Percentiles rank a stretch among this genome's conserved stretches.
These are phyloP conservation scores for Dryas octopetala DNA, from an alignment of 306 rosid genomes.

Conservation along the genomic window DNA sequence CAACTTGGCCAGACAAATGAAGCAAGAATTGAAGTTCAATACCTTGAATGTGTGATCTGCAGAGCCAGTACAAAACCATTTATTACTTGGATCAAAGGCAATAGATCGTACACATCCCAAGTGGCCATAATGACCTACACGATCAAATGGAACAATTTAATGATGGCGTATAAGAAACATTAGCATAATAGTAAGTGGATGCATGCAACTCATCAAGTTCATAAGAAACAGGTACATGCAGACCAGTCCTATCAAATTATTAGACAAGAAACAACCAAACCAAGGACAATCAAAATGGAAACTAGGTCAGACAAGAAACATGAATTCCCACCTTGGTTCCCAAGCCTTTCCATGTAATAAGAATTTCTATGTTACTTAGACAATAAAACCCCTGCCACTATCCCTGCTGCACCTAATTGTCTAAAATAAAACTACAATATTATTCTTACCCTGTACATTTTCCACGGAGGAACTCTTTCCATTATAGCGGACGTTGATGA, in stretches of 20 bases:
- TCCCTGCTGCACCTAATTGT: slow-evolving; percentile 12
- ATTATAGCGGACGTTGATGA: slow-evolving; percentile 79
- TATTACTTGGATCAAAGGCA: slow-evolving; percentile 96
- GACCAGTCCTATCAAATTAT: background rate
- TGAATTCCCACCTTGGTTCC: background rate
- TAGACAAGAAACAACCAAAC: background rate
- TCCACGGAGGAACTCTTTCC: slow-evolving; percentile 99
- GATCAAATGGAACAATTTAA: slow-evolving; percentile 21
- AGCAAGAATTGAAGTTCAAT: slow-evolving; percentile 25
- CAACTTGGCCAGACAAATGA: background rate
- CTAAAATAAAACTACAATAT: slow-evolving; percentile 3
- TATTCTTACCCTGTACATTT: slow-evolving; percentile 75
- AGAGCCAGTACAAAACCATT: slow-evolving; percentile 98
- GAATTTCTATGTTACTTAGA: background rate
- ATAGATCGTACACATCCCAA: slow-evolving; percentile 97
- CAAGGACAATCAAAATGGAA: slow-evolving; percentile 8
- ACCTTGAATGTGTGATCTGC: slow-evolving; percentile 99
- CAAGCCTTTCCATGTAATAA: background rate
- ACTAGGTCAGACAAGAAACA: background rate
- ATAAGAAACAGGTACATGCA: background rate
- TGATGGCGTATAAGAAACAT: background rate
- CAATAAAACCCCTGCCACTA: slow-evolving; percentile 1
- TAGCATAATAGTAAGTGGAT: background rate
- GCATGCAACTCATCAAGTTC: background rate
- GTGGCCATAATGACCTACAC: slow-evolving; percentile 91